Conservation (phyloP, 768 basidiomycete species). For the Trametes cubensis region DNA sequence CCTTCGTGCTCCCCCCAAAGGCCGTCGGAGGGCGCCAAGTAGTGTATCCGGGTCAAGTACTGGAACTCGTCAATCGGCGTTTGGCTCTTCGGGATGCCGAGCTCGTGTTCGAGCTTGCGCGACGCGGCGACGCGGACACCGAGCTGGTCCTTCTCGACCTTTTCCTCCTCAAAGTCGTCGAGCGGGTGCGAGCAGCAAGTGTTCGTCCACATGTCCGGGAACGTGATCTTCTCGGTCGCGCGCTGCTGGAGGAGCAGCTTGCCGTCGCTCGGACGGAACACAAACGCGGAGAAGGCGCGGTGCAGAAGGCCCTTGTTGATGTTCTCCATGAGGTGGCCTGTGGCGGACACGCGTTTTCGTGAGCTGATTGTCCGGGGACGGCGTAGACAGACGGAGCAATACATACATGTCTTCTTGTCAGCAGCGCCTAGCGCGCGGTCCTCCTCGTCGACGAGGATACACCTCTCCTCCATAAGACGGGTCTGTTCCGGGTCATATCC, state of each 20-base stretch:
- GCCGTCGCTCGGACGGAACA: conserved; percentile 93
- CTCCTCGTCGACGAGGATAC: conserved; percentile 89
- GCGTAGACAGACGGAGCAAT: background rate
- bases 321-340: conserved; percentile 97
- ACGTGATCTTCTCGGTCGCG: conserved; percentile 98
- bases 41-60: conserved; percentile 95
- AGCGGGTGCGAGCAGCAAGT: conserved; percentile 98
- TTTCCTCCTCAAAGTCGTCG: conserved; percentile 87
- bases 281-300: conserved; percentile 96
- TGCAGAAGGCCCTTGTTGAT: conserved; percentile 93
- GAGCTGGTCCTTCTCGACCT: conserved; percentile 71
- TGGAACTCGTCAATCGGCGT: conserved; percentile 86
- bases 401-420: conserved; percentile 95
- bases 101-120: conserved; percentile 93
- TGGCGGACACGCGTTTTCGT: conserved; percentile 8
- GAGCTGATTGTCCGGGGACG: background rate
- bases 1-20: conserved; percentile 99
- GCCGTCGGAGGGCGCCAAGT: conserved; percentile 90
- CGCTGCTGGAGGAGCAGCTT: conserved; percentile 92
- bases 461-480: conserved; percentile 92
- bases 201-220: conserved; percentile 99
- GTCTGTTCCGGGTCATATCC: conserved; percentile 92
- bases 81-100: conserved; percentile 83
- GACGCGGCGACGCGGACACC: conserved; percentile 92
- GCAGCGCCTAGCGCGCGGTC: conserved; percentile 83